Conservation (phyloP, 2,329 filamentous ascomycete species). For the Alternaria viburni region DNA sequence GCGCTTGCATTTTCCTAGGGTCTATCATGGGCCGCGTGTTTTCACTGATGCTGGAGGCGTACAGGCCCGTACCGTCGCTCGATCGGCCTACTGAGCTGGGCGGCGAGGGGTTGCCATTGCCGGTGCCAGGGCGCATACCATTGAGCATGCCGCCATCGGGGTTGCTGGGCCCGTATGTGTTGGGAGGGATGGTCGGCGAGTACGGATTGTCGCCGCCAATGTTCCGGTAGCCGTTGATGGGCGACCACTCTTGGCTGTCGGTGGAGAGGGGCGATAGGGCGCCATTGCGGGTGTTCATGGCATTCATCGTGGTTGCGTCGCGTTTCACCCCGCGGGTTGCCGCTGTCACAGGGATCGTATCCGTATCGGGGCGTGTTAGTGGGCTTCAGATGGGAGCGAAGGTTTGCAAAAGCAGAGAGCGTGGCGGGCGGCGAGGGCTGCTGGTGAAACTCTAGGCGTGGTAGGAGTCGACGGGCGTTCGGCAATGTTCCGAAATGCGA, state of each 20-base stretch:
- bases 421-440: conserved; percentile 11
- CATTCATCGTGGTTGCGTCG: conserved; percentile 16
- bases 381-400: conserved; percentile 5
- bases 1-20: conserved; percentile 62
- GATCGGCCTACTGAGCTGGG: conserved; percentile 87
- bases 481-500: conserved; percentile 6
- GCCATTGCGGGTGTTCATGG: conserved; percentile 48
- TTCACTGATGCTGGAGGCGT: conserved; percentile 58
- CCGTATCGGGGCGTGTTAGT: conserved; percentile 11
- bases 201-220: conserved; percentile 47
- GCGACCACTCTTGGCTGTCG: conserved; percentile 51
- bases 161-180: conserved; percentile 42
- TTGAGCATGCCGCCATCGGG: conserved; percentile 57
- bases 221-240: conserved; percentile 48
- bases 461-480: conserved; percentile 16
- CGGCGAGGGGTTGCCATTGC: conserved; percentile 72
- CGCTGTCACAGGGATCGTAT: conserved; percentile 27
- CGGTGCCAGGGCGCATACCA: conserved; percentile 54
- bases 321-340: conserved; percentile 33
- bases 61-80: conserved; percentile 77
- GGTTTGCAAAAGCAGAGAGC: conserved; percentile 5
- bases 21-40: conserved; percentile 57
- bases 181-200: conserved; percentile 45
- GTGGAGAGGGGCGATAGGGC: conserved; percentile 50
- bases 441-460: conserved; percentile 24